phyloP scores from a whole-genome alignment of 2,329 filamentous ascomycete species.

The Penicillium sp. region DNA sequence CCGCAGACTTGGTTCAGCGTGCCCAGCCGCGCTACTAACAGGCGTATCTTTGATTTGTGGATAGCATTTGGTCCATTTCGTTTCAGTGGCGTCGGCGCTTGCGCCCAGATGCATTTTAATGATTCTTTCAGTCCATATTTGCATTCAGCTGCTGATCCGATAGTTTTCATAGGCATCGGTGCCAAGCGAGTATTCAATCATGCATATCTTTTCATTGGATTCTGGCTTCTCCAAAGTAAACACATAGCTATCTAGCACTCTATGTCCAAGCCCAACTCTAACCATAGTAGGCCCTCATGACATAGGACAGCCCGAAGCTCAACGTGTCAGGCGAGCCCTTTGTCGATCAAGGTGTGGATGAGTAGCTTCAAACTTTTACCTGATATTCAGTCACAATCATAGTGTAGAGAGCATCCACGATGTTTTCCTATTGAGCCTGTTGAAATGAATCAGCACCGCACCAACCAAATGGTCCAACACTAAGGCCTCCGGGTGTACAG shows the following conservation, averaged over 20 bases:
- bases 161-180: neutral
- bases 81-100: neutral
- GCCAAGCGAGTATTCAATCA: neutral
- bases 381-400: neutral
- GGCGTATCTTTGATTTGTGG: constrained; percentile 7
- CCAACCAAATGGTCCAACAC: neutral
- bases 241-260: neutral
- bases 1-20: constrained; percentile 35
- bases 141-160: neutral
- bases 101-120: neutral
- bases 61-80: constrained; percentile 4
- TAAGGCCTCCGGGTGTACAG: neutral
- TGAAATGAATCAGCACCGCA: neutral
- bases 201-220: neutral
- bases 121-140: neutral
- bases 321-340: no score
- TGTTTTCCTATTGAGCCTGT: neutral
- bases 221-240: neutral
- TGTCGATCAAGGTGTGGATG: neutral
- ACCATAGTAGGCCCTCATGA: no score
- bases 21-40: constrained; percentile 38
- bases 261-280: neutral
- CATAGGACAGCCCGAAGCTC: no score
- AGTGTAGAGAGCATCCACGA: neutral
- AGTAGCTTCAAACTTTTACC: neutral